Evolutionary conservation across 139 green algal species (phyloP), one percentile per base, ranked within the genome.

Genomic region (Penium margaritaceum): DNA sequence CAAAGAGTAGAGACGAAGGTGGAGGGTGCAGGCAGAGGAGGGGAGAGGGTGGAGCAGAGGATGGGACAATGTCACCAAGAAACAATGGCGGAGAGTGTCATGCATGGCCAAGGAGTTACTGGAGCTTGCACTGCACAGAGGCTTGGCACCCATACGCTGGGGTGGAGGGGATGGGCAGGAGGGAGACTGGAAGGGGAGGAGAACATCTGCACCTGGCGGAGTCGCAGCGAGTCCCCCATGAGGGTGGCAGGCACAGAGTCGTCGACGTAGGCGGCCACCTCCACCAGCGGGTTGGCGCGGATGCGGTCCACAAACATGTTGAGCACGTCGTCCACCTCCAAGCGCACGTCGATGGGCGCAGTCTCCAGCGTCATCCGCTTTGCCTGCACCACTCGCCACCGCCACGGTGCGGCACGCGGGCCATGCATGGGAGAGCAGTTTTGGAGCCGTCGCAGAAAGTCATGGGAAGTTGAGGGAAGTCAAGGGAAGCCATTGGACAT

Each of bases 261-360:
- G 7, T 74, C 41, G 7, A 74, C 51, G 27, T 54, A 38, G 15
- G 27, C 41, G 19, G 43, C 67, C 19, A 74, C 24, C 67, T 74
- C 43, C 1, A 74, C 64, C 5, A 14, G 60, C 14, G 60, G 60
- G 36, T 68, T 44, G 29, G 41, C 64, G 12, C 64, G 41, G 30
- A 32, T 55, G 33, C 53, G 24, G 33, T 74, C 67, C 44, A 41
- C 67, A 24, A 74, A 74, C 51, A 74, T 55, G 29, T 44, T 46
- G 7, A 74, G 44, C 27, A 74, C 67, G 32, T 74, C 35, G 67
- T 74, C 67, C 43, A 74, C 39, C 41, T 67, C 43, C 6, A 46
- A 70, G 67, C 29, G 47, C 47, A 66, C 29, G 44, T 74, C 67
- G 30, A 74, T 30, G 6, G 43, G 12, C n/a, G 44, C 44, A 32